phyloP scores from a whole-genome alignment of 2,329 filamentous ascomycete species.

The Ascochyta pisi region DNA sequence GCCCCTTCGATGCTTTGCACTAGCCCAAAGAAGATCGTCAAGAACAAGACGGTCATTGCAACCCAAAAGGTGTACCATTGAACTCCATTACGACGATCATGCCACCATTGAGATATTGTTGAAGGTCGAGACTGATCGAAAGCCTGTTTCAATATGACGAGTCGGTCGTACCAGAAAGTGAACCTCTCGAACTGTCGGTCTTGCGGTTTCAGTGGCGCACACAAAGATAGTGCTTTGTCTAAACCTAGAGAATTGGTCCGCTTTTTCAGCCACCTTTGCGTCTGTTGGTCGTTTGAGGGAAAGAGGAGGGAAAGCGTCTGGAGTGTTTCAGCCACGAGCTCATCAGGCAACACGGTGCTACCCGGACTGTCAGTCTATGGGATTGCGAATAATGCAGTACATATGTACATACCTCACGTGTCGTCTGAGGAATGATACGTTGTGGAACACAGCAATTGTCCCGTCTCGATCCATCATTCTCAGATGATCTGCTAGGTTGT shows the following conservation, averaged over 20 bases:
- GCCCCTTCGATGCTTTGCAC: constrained; percentile 54
- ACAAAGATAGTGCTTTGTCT: constrained; percentile 40
- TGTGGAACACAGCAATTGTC: neutral
- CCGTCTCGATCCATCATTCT: neutral
- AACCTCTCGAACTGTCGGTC: constrained; percentile 44
- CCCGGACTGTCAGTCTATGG: neutral
- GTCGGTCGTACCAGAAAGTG: constrained; percentile 53
- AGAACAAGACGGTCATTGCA: constrained; percentile 44
- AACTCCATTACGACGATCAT: constrained; percentile 50
- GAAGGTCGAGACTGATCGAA: constrained; percentile 48
- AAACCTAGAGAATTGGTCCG: constrained; percentile 16
- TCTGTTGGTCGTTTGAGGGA: constrained; percentile 35
- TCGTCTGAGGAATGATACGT: neutral
- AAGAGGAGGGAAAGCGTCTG: constrained; percentile 49
- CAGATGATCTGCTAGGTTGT: neutral
- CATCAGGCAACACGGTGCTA: constrained; percentile 37
- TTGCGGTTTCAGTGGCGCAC: constrained; percentile 34
- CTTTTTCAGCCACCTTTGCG: constrained; percentile 29
- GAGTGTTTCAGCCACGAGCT: constrained; percentile 49
- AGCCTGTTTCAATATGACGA: constrained; percentile 54
- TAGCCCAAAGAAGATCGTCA: constrained; percentile 54
- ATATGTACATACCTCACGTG: neutral
- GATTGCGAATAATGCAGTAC: too few relatives aligned
- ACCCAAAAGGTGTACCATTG: constrained; percentile 60
- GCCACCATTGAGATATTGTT: constrained; percentile 48